Evolutionary conservation across 2,329 filamentous ascomycete genomes (phyloP), one percentile per base, ranked within the genome.

Genomic region (Ophiosphaerella korrae): DNA sequence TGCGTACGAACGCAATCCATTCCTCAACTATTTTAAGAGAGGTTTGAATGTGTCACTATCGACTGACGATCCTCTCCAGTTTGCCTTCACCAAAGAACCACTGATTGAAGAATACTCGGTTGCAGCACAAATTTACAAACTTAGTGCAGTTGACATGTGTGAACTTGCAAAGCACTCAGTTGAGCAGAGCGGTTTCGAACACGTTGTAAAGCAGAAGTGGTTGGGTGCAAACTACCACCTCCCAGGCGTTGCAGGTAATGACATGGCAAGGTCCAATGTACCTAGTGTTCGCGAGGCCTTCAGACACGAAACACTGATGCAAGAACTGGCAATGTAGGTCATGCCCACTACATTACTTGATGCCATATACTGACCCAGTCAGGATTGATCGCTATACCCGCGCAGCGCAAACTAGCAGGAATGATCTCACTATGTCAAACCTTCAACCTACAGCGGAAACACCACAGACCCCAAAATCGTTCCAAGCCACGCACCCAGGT

Each of bases 61-160:
- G 1, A 97, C 94, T 0, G 94, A 99, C 68, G 94, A 99, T 70
- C 94, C 94, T 18, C 81, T 99, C 40, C 94, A 99, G 70, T 99
- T 99, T 71, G 94, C 94, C 2, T 99, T 97, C 70, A 99, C 94
- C 5, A 99, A 97, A 67, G 94, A 99, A 74, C 94, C 94, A 1
- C 77, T 99, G 50, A 99, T 99, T 61, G 94, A 99, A 73, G 94
- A 99, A 71, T 99, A 99, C 68, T 92, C 93, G 0, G 94, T 99
- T 7, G 94, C 94, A 3, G 94, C 94, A 4, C 94, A 99, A 75
- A 99, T 99, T 52, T 99, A 97, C 78, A 97, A 97, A 77, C 84
- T 99, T 34, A 95, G 88, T 67, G 89, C 93, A 1, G 92, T 97
- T 3, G 94, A 99, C 68, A 99, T 99, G 94, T 97, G 94, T 70